Percentiles rank a stretch among this genome's conserved stretches.
Evolutionary conservation across 805 yeast genomes (phyloP).

Genomic region (Barnettozyma vustinii): DNA sequence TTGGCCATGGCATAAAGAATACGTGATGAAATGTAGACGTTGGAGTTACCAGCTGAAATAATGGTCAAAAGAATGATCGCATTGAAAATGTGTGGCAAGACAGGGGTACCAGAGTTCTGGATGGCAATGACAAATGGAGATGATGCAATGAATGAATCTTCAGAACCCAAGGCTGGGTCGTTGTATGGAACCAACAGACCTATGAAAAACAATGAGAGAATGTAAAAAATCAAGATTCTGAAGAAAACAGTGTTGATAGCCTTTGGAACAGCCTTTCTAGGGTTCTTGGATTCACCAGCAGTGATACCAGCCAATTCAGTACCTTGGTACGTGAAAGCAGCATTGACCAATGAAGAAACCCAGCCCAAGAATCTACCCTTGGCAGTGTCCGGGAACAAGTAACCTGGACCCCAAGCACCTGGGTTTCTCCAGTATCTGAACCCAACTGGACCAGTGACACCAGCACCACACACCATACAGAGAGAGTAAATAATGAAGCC

Average conservation of each 20-base stretch:
- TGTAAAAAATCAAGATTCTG: constrained; percentile 8
- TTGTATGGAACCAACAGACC: constrained; percentile 8
- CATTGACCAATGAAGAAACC: constrained; percentile 7
- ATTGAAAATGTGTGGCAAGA: constrained; percentile 61
- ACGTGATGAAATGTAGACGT: constrained; percentile 64
- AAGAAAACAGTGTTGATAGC: constrained; percentile 10
- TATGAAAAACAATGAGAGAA: constrained; percentile 5
- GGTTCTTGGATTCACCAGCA: constrained; percentile 9
- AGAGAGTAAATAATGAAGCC: constrained; percentile 7
- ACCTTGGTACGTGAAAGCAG: constrained; percentile 10
- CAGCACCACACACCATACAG: constrained; percentile 10
- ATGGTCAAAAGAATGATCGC: constrained; percentile 62
- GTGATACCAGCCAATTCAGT: constrained; percentile 10
- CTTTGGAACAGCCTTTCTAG: constrained; percentile 11
- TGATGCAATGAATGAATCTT: constrained; percentile 3
- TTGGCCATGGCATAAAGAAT: constrained; percentile 53
- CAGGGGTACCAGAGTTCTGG: constrained; percentile 16
- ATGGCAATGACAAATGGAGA: constrained; percentile 10
- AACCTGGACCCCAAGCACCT: constrained; percentile 11
- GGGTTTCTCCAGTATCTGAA: constrained; percentile 11
- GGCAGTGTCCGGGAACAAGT: constrained; percentile 3
- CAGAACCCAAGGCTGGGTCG: constrained; percentile 4
- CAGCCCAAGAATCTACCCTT: constrained; percentile 8
- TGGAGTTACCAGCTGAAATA: constrained; percentile 71
- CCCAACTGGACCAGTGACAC: constrained; percentile 8